phyloP scores from a whole-genome alignment of 495 filamentous ascomycete genomes.

The Penicillium odoratum region DNA sequence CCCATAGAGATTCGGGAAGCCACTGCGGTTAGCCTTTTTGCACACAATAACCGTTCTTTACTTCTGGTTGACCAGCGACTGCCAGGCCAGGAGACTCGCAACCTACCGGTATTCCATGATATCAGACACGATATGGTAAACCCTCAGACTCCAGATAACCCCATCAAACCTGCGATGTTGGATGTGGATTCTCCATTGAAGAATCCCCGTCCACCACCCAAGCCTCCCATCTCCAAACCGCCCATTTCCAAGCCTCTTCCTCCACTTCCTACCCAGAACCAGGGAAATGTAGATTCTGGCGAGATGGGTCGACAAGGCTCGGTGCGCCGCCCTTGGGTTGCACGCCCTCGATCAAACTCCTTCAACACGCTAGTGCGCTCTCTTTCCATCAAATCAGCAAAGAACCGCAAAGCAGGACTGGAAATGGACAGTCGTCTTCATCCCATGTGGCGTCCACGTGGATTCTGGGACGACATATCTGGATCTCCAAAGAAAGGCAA shows the following conservation, averaged over 20 bases:
- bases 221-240: slow-evolving; percentile 61
- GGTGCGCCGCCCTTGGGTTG: slow-evolving; percentile 57
- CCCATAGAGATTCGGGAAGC: slow-evolving; percentile 68
- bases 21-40: slow-evolving; percentile 76
- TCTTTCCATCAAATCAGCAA: slow-evolving; percentile 45
- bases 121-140: slow-evolving; percentile 14
- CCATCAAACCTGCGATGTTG: slow-evolving; percentile 43
- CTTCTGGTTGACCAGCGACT: slow-evolving; percentile 72
- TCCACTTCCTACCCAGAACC: slow-evolving; percentile 63
- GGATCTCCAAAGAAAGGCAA: slow-evolving; percentile 34
- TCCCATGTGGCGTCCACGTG: slow-evolving; percentile 77
- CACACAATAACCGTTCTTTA: slow-evolving; percentile 83
- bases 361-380: slow-evolving; percentile 40
- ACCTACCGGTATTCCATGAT: slow-evolving; percentile 11
- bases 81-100: slow-evolving; percentile 19
- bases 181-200: slow-evolving; percentile 67
- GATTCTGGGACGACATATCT: slow-evolving; percentile 65
- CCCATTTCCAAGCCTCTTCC: slow-evolving; percentile 74
- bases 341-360: slow-evolving; percentile 58
- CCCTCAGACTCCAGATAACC: slow-evolving; percentile 39
- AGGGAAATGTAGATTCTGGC: slow-evolving; percentile 19
- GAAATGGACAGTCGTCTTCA: slow-evolving; percentile 61
- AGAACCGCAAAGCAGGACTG: slow-evolving; percentile 45
- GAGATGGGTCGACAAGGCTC: slow-evolving; percentile 48
- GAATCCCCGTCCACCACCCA: slow-evolving; percentile 72